Evolutionary conservation across 805 yeast genomes (phyloP), one percentile per base, ranked within the genome.

Genomic region (Candida pseudofarinosa): DNA sequence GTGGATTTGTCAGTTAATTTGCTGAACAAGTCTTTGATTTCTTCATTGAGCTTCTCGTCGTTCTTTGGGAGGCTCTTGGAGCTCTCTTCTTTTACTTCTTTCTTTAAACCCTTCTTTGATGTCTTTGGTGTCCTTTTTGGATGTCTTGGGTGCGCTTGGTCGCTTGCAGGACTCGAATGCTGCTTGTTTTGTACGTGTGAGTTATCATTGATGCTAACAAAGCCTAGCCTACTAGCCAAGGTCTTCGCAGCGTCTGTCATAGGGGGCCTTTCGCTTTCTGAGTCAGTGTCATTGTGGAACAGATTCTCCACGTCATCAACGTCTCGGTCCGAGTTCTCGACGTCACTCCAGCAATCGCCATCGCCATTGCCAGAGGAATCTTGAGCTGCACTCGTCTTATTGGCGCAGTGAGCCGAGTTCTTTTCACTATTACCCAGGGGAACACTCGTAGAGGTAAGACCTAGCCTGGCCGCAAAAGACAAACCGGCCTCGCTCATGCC

Each of bases 221-320:
- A 23, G 12, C 58, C 59, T 35, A 65, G 38, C 28, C 71, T 55
- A 3, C 62, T 55, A 3, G 71, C 71, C 40, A 67, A 53, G 10
- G 61, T 51, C 42, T 47, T 49, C 2, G 60, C 71, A 2, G 70
- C 71, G 1, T 51, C 54, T 0, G 63, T 48, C 66, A 64, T 55
- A 3, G 64, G 63, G 1, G 50, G 53, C 19, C 39, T 42, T n/a
- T 47, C 54, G 10, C 49, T 52, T 4, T 51, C 48, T 32, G 41
- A 30, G 13, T 26, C 18, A 20, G 26, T 3, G 4, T 13, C 20
- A 15, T 6, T 10, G 10, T 23, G 28, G 10, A 7, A 23, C n/a
- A n/a, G n/a, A 6, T 6, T 16, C 16, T 32, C 37, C 2, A 17
- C 31, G 12, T 42, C 43, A 36, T 18, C 31, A n/a, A 35, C 18